Percentiles rank a stretch among this genome's conserved stretches.
These are phyloP conservation scores for Kurtzmaniella cleridarum DNA, from an alignment of 805 yeast genomes.

Conservation along the genomic window DNA sequence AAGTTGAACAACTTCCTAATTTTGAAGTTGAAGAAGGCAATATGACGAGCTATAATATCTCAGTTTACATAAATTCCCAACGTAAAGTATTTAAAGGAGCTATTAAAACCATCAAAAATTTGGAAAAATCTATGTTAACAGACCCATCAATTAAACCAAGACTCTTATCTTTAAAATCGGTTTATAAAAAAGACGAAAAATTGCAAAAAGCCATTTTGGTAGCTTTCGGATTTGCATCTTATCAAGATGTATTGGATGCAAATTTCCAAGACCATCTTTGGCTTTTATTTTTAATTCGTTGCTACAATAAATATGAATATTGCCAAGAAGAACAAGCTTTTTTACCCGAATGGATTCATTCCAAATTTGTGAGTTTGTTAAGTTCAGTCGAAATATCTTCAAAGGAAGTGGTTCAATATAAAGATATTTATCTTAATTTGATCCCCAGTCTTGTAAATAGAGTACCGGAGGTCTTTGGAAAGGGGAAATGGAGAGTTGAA, in stretches of 20 bases:
- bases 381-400: conserved; percentile 37
- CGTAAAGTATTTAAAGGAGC: conserved; percentile 39
- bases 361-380: conserved; percentile 31
- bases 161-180: conserved; percentile 50
- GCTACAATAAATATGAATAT: conserved; percentile 40
- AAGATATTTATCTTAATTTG: conserved; percentile 47
- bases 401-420: conserved; percentile 52
- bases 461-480: conserved; percentile 53
- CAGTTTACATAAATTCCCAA: conserved; percentile 46
- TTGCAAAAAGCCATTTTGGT: conserved; percentile 52
- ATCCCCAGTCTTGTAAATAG: conserved; percentile 43
- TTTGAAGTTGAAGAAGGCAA: conserved; percentile 5
- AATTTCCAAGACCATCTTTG: conserved; percentile 54
- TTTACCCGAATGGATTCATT: conserved; percentile 49
- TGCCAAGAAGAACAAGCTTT: conserved; percentile 24
- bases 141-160: conserved; percentile 33
- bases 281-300: conserved; percentile 59
- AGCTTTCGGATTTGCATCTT: conserved; percentile 51
- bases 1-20: conserved; percentile 24
- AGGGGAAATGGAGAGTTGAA: conserved; percentile 45
- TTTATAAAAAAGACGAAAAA: conserved; percentile 48
- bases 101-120: conserved; percentile 38
- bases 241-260: conserved; percentile 45
- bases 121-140: conserved; percentile 42
- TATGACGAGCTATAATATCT: conserved; percentile 19